Evolutionary conservation across 2,329 filamentous ascomycete genomes (phyloP).

Genomic region (Penicillium sp.): DNA sequence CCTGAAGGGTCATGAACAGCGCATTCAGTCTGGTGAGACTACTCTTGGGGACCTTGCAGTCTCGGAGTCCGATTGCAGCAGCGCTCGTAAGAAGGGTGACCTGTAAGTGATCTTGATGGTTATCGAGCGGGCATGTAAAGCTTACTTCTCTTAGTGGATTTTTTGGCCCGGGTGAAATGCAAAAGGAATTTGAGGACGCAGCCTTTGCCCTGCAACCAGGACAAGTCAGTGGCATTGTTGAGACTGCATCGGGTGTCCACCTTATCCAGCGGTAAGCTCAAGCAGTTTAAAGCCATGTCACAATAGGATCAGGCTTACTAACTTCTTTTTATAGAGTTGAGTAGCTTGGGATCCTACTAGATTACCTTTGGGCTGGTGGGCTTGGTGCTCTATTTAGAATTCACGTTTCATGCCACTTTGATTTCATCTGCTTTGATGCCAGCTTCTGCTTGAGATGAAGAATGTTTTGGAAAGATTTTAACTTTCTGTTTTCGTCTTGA

Average conservation of each 20-base stretch:
- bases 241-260: conserved; percentile 90
- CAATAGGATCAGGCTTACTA: neutral
- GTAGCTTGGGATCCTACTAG: conserved; percentile 10
- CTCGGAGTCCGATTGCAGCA: conserved; percentile 91
- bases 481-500: too few relatives aligned
- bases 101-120: conserved; percentile 58
- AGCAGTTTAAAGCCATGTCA: neutral
- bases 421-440: neutral
- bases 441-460: too few relatives aligned
- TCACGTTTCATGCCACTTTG: neutral
- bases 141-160: conserved; percentile 68
- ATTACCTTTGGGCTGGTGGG: conserved; percentile 1
- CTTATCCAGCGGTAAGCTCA: conserved; percentile 78
- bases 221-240: conserved; percentile 78
- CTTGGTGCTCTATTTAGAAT: neutral
- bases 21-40: conserved; percentile 64
- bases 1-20: conserved; percentile 66
- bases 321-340: conserved; percentile 21
- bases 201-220: conserved; percentile 84
- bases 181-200: conserved; percentile 96
- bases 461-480: too few relatives aligned
- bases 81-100: conserved; percentile 87
- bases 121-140: too few relatives aligned
- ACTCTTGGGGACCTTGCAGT: conserved; percentile 76
- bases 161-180: conserved; percentile 94